phyloP scores from a whole-genome alignment of 1,284 basidiomycete genomes.

The Mycosarcoma maydis region DNA sequence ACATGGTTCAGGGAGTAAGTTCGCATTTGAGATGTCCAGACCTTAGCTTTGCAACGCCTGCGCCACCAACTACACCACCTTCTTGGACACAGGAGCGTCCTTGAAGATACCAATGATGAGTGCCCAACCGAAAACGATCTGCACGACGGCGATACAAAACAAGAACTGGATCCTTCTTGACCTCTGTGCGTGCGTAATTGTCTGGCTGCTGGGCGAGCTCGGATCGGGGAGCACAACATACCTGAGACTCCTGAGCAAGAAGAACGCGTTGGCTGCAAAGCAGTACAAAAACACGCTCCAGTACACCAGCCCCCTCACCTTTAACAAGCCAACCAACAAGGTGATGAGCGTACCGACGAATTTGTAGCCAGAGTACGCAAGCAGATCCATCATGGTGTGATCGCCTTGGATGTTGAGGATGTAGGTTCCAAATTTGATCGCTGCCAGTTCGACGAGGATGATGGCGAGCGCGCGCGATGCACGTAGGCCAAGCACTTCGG shows the following conservation, averaged over 20 bases:
- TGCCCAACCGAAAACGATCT: conserved; percentile 71
- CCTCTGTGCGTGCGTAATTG: conserved; percentile 81
- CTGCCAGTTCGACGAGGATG: conserved; percentile 76
- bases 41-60: too few species aligned
- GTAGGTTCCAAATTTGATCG: conserved; percentile 90
- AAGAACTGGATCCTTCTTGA: conserved; percentile 84
- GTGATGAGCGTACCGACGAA: conserved; percentile 74
- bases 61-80: too few species aligned
- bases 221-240: conserved; percentile 85
- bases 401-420: conserved; percentile 83
- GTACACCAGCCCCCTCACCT: conserved; percentile 73
- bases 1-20: too few species aligned
- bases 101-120: conserved; percentile 60
- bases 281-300: conserved; percentile 81
- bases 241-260: conserved; percentile 80
- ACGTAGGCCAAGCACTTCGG: conserved; percentile 86
- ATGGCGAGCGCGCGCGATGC: conserved; percentile 77
- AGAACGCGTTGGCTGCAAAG: conserved; percentile 89
- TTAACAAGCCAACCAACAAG: conserved; percentile 50
- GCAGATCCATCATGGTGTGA: conserved; percentile 72
- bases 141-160: conserved; percentile 77
- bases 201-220: conserved; percentile 69
- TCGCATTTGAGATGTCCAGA: too few species aligned
- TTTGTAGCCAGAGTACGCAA: conserved; percentile 91
- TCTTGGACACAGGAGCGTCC: conserved; percentile 4